These are phyloP conservation scores for Ustilago vetiveriae DNA, from an alignment of 1,284 basidiomycete genomes.

Conservation along the genomic window DNA sequence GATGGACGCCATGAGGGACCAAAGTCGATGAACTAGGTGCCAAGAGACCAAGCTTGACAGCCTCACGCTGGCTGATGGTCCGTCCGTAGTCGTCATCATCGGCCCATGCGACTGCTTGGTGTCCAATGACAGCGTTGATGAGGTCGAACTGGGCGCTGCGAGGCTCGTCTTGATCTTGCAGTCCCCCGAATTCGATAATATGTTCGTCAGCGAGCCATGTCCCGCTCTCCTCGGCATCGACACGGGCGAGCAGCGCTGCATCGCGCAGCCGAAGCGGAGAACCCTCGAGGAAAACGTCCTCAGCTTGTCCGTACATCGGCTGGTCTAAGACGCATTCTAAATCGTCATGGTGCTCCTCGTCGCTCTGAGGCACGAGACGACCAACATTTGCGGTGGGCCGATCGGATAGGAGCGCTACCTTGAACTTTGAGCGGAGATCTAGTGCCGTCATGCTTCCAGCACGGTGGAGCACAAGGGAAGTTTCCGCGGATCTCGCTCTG, in stretches of 20 bases:
- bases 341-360: constrained; percentile 43
- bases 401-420: constrained; percentile 7
- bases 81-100: constrained; percentile 62
- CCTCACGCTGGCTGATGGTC: constrained; percentile 57
- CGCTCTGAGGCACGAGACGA: constrained; percentile 28
- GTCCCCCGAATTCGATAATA: constrained; percentile 44
- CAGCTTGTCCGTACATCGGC: constrained; percentile 10
- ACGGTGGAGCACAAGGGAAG: constrained; percentile 17
- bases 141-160: constrained; percentile 52
- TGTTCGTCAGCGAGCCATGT: constrained; percentile 40
- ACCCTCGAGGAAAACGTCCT: constrained; percentile 14
- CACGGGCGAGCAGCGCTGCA: constrained; percentile 23
- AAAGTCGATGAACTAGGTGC: constrained; percentile 6
- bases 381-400: constrained; percentile 39
- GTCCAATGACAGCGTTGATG: constrained; percentile 42
- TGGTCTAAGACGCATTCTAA: constrained; percentile 41
- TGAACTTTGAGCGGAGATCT: constrained; percentile 3
- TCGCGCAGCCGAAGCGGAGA: constrained; percentile 28
- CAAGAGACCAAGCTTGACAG: constrained; percentile 50
- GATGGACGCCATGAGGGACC: constrained; percentile 1
- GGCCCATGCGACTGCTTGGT: constrained; percentile 56
- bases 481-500: neutral
- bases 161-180: constrained; percentile 49
- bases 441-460: neutral
- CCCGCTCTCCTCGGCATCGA: constrained; percentile 31